Evolutionary conservation across 371 early-diverging fungal species (phyloP).

Genomic region (Lichtheimia corymbifera): DNA sequence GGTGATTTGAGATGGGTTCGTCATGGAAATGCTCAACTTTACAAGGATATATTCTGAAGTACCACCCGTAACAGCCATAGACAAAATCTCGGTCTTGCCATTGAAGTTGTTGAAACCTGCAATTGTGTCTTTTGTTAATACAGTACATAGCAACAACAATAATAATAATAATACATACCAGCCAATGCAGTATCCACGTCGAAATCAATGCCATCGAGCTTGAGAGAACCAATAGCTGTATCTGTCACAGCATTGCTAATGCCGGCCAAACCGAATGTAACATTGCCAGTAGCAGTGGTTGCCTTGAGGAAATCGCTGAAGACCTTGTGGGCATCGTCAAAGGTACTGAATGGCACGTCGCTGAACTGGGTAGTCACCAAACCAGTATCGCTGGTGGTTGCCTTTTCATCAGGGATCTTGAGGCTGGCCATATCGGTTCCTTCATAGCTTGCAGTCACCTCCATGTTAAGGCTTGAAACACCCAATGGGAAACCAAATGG

Average conservation of each 20-base stretch:
- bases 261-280: conserved; percentile 46
- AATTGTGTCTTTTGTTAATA: not conserved
- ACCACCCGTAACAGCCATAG: conserved; percentile 47
- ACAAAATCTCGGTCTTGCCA: conserved; percentile 40
- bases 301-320: conserved; percentile 48
- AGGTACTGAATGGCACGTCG: conserved; percentile 42
- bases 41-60: conserved; percentile 41
- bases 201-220: conserved; percentile 42
- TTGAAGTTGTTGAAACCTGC: conserved; percentile 36
- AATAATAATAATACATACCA: conserved; percentile 35
- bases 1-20: conserved; percentile 54
- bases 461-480: conserved; percentile 47
- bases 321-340: conserved; percentile 22
- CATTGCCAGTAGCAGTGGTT: conserved; percentile 34
- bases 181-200: conserved; percentile 44
- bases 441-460: conserved; percentile 27
- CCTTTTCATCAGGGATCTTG: conserved; percentile 44
- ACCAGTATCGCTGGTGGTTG: conserved; percentile 39
- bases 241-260: conserved; percentile 46
- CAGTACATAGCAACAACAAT: not conserved
- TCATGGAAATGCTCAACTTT: conserved; percentile 38
- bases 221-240: conserved; percentile 49
- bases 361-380: conserved; percentile 39
- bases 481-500: conserved; percentile 58
- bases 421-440: conserved; percentile 46